Conservation (phyloP, 140 eudicot species). For the Senecio squalidus region DNA sequence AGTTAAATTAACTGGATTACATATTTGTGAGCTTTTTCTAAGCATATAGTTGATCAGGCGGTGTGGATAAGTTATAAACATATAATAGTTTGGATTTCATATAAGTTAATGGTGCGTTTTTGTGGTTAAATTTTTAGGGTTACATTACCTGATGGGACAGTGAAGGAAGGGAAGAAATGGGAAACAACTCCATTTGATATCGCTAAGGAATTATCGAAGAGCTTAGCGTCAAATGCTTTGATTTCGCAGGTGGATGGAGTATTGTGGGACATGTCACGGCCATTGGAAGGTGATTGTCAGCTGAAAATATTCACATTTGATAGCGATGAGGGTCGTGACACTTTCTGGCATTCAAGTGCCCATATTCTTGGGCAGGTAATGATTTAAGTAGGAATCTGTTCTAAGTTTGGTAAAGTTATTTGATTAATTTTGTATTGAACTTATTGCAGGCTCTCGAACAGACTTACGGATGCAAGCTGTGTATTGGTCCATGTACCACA, state of each 20-base stretch:
- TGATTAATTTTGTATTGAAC: conserved; percentile 2
- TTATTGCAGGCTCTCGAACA: conserved; percentile 66
- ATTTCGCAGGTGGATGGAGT: conserved; percentile 73
- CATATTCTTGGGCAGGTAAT: conserved; percentile 91
- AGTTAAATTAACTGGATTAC: neutral
- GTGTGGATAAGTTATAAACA: too few relatives aligned
- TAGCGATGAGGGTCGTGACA: conserved; percentile 71
- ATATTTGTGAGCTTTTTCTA: neutral
- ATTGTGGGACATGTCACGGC: conserved; percentile 87
- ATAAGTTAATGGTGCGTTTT: neutral
- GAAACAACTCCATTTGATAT: conserved; percentile 71
- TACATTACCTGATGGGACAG: conserved; percentile 64
- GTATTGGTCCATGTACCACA: conserved; percentile 97
- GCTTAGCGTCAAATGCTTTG: conserved; percentile 70
- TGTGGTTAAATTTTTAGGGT: conserved; percentile 37
- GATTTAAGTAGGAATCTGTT: neutral
- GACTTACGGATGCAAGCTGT: conserved; percentile 86
- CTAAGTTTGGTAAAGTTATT: neutral
- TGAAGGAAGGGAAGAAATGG: conserved; percentile 89
- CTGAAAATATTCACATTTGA: conserved; percentile 66
- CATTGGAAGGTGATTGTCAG: conserved; percentile 74
- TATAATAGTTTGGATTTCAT: neutral
- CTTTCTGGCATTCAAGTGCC: conserved; percentile 97
- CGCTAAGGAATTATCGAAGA: conserved; percentile 75
- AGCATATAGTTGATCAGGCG: neutral